phyloP scores from a whole-genome alignment of 1,284 basidiomycete species.

The Apiotrichum gamsii region DNA sequence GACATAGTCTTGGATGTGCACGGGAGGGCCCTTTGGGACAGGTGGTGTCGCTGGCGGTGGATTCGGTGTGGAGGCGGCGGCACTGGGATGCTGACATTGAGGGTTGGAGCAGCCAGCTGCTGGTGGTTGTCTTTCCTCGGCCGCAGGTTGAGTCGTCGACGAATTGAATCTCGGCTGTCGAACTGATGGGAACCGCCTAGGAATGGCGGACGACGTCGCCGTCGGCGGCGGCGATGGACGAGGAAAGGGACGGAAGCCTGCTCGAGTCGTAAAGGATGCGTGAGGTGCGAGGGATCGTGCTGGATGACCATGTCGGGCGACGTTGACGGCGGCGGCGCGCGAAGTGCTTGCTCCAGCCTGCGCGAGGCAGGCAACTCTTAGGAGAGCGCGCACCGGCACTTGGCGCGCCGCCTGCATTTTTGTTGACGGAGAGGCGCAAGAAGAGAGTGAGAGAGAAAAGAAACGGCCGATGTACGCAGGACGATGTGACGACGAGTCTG shows the following conservation, averaged over 20 bases:
- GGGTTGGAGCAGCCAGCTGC: slow-evolving; percentile 1
- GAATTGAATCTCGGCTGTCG: not conserved
- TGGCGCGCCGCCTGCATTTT: slow-evolving; percentile 5
- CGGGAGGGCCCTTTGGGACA: not conserved
- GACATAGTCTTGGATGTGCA: slow-evolving; percentile 57
- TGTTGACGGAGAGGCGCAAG: not conserved
- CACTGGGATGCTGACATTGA: not conserved
- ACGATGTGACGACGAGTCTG: no score
- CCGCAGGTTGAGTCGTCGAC: not conserved
- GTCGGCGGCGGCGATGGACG: slow-evolving; percentile 2
- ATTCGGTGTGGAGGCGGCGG: not conserved
- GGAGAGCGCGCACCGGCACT: not conserved
- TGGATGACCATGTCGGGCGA: slow-evolving; percentile 17
- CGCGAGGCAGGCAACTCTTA: not conserved
- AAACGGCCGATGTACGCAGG: not conserved
- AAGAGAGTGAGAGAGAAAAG: not conserved
- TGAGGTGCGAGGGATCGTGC: slow-evolving; percentile 44
- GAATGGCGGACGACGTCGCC: not conserved
- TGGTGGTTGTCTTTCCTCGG: not conserved
- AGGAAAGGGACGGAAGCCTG: slow-evolving; percentile 26
- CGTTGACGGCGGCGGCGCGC: not conserved
- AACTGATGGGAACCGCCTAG: slow-evolving; percentile 4
- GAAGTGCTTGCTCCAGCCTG: slow-evolving; percentile 4
- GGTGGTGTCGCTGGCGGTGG: slow-evolving; percentile 9
- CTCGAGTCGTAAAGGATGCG: slow-evolving; percentile 52